Percentiles rank a stretch among this genome's conserved stretches.
Conservation (phyloP, 2,329 filamentous ascomycete genomes). For the Penicillium decumbens region DNA sequence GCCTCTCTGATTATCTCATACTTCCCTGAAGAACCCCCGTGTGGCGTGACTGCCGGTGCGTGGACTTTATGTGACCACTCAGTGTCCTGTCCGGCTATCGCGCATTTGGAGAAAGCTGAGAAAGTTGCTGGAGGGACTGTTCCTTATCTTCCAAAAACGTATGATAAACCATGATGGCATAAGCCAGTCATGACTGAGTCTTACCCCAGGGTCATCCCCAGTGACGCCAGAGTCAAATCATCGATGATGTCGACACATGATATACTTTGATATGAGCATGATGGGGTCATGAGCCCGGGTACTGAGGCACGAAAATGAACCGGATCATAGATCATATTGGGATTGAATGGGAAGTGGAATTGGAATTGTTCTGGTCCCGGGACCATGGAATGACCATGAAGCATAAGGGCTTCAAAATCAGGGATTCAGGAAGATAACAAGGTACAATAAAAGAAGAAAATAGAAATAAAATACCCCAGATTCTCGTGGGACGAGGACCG, state of each 20-base stretch:
- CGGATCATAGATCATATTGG: not conserved
- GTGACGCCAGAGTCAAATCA: conserved; percentile 21
- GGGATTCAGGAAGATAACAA: too few species aligned
- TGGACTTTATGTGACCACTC: conserved; percentile 9
- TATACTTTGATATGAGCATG: conserved; percentile 17
- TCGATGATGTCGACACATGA: conserved; percentile 26
- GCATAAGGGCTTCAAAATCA: conserved; percentile 1
- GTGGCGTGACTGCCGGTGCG: conserved; percentile 22
- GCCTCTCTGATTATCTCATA: conserved; percentile 12
- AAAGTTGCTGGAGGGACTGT: not conserved
- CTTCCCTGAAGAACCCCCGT: conserved; percentile 18
- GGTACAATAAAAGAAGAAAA: too few species aligned
- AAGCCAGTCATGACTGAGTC: conserved; percentile 5
- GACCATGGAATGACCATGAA: not conserved
- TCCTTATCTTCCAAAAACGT: conserved; percentile 4
- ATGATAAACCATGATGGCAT: conserved; percentile 18
- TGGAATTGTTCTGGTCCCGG: not conserved
- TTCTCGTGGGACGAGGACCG: not conserved
- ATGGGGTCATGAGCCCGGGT: conserved; percentile 15
- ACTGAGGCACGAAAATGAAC: conserved; percentile 7
- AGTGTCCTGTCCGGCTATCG: conserved; percentile 18
- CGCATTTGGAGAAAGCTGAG: conserved; percentile 18
- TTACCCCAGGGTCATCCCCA: conserved; percentile 7
- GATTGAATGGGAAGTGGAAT: not conserved
- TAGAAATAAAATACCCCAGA: conserved; percentile 6